Conservation (phyloP, 352 stramenopile species). For the Phytopythium chamaehyphon region DNA sequence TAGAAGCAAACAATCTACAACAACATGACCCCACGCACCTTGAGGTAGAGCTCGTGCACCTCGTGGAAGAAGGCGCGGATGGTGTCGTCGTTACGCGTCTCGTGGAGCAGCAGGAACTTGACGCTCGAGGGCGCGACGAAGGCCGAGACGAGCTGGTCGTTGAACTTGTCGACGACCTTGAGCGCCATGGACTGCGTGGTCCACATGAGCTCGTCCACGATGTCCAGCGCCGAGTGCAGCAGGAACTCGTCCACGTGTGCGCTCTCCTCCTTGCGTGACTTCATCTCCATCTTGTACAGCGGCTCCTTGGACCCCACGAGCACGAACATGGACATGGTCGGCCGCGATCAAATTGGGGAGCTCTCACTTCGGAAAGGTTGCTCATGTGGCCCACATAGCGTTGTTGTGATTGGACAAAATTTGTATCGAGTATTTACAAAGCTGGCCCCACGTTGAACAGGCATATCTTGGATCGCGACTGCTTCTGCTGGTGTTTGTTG, state of each 20-base stretch:
- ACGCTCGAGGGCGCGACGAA: slow-evolving; percentile 95
- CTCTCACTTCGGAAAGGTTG: too few species aligned
- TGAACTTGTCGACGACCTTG: slow-evolving; percentile 93
- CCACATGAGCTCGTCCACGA: slow-evolving; percentile 95
- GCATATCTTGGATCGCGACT: too few species aligned
- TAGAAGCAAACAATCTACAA: slow-evolving; percentile 6
- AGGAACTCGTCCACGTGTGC: slow-evolving; percentile 97
- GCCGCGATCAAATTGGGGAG: neutral
- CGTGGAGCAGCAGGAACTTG: slow-evolving; percentile 96
- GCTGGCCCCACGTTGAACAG: too few species aligned
- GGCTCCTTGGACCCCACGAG: slow-evolving; percentile 83
- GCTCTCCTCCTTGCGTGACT: slow-evolving; percentile 71
- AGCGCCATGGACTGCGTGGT: slow-evolving; percentile 92
- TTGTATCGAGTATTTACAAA: too few species aligned
- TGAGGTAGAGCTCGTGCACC: slow-evolving; percentile 97
- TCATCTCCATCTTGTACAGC: slow-evolving; percentile 87
- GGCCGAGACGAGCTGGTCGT: slow-evolving; percentile 96
- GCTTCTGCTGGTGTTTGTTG: too few species aligned
- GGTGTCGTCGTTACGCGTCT: slow-evolving; percentile 92
- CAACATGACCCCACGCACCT: slow-evolving; percentile 49
- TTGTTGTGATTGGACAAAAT: too few species aligned
- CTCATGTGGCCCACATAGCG: too few species aligned
- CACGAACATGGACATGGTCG: slow-evolving; percentile 78
- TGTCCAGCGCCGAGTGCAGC: slow-evolving; percentile 95
- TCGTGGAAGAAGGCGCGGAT: slow-evolving; percentile 97